Percentiles rank a stretch among this genome's conserved stretches.
These are phyloP conservation scores for Trametes pubescens DNA, from an alignment of 1,284 basidiomycete species.

Conservation along the genomic window DNA sequence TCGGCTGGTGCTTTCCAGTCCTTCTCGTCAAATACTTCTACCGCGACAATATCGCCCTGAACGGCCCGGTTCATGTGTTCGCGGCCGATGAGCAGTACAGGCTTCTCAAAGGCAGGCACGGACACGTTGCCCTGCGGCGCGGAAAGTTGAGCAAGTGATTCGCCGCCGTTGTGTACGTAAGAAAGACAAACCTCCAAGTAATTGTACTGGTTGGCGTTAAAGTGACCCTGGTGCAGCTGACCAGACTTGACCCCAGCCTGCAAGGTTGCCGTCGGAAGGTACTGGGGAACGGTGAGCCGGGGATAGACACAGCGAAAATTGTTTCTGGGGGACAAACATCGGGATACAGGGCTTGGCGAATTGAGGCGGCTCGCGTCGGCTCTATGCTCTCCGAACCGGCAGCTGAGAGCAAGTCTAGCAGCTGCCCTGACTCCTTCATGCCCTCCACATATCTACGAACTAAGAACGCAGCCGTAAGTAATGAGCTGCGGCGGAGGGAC, in stretches of 20 bases:
- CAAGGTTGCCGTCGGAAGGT: constrained; percentile 79
- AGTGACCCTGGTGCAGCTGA: constrained; percentile 90
- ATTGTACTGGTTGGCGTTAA: constrained; percentile 96
- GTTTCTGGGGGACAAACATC: constrained; percentile 61
- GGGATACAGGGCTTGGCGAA: constrained; percentile 74
- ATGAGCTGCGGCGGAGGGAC: constrained; percentile 2
- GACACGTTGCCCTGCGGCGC: constrained; percentile 77
- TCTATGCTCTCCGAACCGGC: constrained; percentile 68
- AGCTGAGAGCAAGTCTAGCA: constrained; percentile 85
- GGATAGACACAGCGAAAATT: constrained; percentile 1
- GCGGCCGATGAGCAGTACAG: constrained; percentile 87
- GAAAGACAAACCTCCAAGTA: constrained; percentile 80
- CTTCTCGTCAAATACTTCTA: constrained; percentile 87
- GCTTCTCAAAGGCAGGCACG: constrained; percentile 76
- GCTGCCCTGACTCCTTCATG: constrained; percentile 64
- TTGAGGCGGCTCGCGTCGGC: constrained; percentile 60
- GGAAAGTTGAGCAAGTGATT: constrained; percentile 4
- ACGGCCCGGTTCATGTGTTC: constrained; percentile 97
- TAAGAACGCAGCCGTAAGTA: constrained; percentile 34
- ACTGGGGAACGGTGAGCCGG: constrained; percentile 56
- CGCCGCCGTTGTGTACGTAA: background rate
- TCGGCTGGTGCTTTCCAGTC: constrained; percentile 96
- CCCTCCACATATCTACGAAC: constrained; percentile 86
- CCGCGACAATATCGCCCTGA: constrained; percentile 92
- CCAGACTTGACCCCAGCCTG: constrained; percentile 89